A percentile compares a stretch with the other conserved stretches of the same genome.
Evolutionary conservation across 2,329 filamentous ascomycete genomes (phyloP).

Genomic region (Madurella mycetomatis): DNA sequence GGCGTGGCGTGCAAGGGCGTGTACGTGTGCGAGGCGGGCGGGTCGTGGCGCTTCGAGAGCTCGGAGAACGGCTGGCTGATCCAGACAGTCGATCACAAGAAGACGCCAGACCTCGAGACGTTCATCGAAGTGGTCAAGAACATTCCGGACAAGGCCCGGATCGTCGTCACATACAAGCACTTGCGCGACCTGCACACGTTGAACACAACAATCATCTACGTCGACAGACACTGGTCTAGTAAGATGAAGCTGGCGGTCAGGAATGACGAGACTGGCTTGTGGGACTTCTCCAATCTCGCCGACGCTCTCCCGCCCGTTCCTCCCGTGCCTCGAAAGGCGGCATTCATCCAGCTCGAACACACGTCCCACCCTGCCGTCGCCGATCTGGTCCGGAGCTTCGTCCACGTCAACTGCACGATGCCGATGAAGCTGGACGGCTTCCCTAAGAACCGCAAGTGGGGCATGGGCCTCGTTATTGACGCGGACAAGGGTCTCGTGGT

Average conservation of each 20-base stretch:
- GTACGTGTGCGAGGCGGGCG: conserved; percentile 89
- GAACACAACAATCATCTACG: conserved; percentile 85
- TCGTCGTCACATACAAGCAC: conserved; percentile 95
- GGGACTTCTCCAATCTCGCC: conserved; percentile 87
- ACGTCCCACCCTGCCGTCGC: conserved; percentile 86
- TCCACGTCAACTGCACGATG: conserved; percentile 88
- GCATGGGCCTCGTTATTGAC: conserved; percentile 95
- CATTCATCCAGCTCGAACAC: conserved; percentile 88
- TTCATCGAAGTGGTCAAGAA: conserved; percentile 88
- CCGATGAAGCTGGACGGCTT: conserved; percentile 97
- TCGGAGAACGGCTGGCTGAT: conserved; percentile 91
- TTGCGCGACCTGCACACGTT: conserved; percentile 90
- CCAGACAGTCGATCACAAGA: conserved; percentile 86
- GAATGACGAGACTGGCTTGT: conserved; percentile 84
- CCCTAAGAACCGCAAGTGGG: conserved; percentile 87
- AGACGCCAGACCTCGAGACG: conserved; percentile 77
- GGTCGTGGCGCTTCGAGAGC: conserved; percentile 91
- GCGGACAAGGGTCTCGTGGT: conserved; percentile 92
- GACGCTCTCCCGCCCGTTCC: conserved; percentile 72
- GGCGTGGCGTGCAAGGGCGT: conserved; percentile 89
- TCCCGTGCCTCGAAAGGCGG: conserved; percentile 70
- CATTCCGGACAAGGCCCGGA: conserved; percentile 76
- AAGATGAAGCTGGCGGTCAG: conserved; percentile 91
- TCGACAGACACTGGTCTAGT: conserved; percentile 92
- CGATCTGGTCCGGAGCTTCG: conserved; percentile 89